phyloP scores from a whole-genome alignment of 495 filamentous ascomycete genomes.

The Lasiosphaeria hispida region DNA sequence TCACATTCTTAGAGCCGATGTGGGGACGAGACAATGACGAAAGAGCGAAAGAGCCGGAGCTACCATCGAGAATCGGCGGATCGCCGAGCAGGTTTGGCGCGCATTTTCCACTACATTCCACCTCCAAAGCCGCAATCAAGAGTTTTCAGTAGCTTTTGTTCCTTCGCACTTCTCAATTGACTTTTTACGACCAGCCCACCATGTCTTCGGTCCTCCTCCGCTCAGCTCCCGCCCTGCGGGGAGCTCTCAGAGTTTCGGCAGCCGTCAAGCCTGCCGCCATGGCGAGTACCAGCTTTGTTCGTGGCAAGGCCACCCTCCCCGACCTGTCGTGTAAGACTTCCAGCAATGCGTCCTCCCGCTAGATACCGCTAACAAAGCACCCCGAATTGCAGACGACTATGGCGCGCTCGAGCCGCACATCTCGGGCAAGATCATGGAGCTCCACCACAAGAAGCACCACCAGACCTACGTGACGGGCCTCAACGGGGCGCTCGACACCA shows the following conservation, averaged over 20 bases:
- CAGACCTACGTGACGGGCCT: constrained; percentile 74
- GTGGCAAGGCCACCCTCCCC: constrained; percentile 88
- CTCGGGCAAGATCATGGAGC: constrained; percentile 97
- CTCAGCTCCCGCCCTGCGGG: constrained; percentile 43
- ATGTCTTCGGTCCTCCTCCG: constrained; percentile 57
- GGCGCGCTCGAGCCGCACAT: constrained; percentile 91
- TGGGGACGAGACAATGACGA: constrained; percentile 28
- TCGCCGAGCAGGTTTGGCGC: constrained; percentile 16
- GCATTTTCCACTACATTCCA: neutral
- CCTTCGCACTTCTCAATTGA: constrained; percentile 16
- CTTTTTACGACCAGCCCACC: constrained; percentile 12
- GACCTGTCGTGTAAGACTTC: constrained; percentile 79
- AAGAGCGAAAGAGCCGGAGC: constrained; percentile 24
- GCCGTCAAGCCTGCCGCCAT: constrained; percentile 51
- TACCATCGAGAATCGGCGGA: constrained; percentile 24
- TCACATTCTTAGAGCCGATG: neutral
- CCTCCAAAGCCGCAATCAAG: neutral
- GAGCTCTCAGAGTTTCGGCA: constrained; percentile 42
- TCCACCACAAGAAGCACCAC: constrained; percentile 78
- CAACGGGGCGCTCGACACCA: constrained; percentile 62
- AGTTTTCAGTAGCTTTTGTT: constrained; percentile 5
- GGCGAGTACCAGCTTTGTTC: constrained; percentile 69
- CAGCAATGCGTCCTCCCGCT: neutral
- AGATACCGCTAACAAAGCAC: neutral
- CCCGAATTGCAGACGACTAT: constrained; percentile 64